A percentile compares a stretch with the other conserved stretches of the same genome.
Evolutionary conservation across 371 early-diverging fungal species (phyloP).

Genomic region (Parasitella parasitica): DNA sequence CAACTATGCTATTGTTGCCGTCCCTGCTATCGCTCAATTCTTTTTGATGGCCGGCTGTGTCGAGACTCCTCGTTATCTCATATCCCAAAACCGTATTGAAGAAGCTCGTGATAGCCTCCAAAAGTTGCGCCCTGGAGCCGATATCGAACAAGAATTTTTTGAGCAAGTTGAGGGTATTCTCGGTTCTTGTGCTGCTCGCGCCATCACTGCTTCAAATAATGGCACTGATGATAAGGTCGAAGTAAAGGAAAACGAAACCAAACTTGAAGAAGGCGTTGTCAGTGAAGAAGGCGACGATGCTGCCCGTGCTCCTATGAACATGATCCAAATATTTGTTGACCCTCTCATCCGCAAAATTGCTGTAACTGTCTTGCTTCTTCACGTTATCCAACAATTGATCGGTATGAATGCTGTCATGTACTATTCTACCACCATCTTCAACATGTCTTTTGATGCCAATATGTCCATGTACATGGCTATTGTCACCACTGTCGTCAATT

Average conservation of each 20-base stretch:
- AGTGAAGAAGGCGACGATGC: neutral
- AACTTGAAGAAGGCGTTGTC: slow-evolving; percentile 11
- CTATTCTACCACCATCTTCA: slow-evolving; percentile 73
- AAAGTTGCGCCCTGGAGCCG: slow-evolving; percentile 51
- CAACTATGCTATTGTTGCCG: slow-evolving; percentile 60
- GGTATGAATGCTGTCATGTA: slow-evolving; percentile 86
- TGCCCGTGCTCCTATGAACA: slow-evolving; percentile 19
- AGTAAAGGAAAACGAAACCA: neutral
- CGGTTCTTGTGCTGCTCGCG: slow-evolving; percentile 64
- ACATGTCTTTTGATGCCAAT: slow-evolving; percentile 42
- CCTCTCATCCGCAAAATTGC: slow-evolving; percentile 58
- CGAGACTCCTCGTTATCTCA: slow-evolving; percentile 64
- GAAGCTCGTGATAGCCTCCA: slow-evolving; percentile 38
- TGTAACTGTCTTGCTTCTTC: slow-evolving; percentile 40
- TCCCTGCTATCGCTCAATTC: slow-evolving; percentile 71
- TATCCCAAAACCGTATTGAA: slow-evolving; percentile 20
- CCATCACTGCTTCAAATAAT: slow-evolving; percentile 95
- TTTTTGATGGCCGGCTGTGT: slow-evolving; percentile 68
- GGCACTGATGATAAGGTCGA: slow-evolving; percentile 65
- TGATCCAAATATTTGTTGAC: slow-evolving; percentile 44
- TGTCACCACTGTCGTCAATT: slow-evolving; percentile 61
- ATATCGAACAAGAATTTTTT: slow-evolving; percentile 57
- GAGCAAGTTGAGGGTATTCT: slow-evolving; percentile 46
- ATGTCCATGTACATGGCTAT: slow-evolving; percentile 63
- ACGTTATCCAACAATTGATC: slow-evolving; percentile 72